Evolutionary conservation across 257 asterid genomes (phyloP).

Genomic region (Solanum paucissectum): DNA sequence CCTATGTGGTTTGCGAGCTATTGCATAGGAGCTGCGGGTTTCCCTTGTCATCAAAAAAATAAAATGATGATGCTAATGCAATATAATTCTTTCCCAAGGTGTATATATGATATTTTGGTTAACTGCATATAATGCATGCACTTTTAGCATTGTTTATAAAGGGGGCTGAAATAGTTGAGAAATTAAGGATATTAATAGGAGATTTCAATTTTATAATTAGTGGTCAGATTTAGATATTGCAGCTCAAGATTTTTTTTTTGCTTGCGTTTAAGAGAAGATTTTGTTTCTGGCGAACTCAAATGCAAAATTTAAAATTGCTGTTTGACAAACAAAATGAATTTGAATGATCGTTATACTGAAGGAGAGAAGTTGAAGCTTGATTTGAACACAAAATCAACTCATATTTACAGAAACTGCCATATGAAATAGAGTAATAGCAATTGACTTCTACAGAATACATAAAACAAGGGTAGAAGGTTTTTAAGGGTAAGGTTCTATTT

Average conservation of each 20-base stretch:
- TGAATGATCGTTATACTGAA: not conserved
- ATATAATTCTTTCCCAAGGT: not conserved
- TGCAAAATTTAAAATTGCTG: not conserved
- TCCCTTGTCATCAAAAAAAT: not conserved
- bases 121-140: not conserved
- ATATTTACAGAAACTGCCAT: not conserved
- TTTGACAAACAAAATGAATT: not conserved
- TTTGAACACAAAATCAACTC: not conserved
- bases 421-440: not conserved
- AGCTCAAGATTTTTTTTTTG: not conserved
- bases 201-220: not conserved
- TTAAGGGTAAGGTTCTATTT: not conserved
- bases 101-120: not conserved
- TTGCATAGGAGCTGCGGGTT: no score
- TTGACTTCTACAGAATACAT: not conserved
- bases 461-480: not conserved
- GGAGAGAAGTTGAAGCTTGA: not conserved
- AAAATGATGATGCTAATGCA: not conserved
- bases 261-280: not conserved
- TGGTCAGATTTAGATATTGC: not conserved
- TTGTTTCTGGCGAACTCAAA: not conserved
- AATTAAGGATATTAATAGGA: not conserved
- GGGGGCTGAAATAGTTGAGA: not conserved
- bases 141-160: not conserved
- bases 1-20: no score